phyloP scores from a whole-genome alignment of 1,139 yeast genomes.

The Sugiyamaella pinicola region DNA sequence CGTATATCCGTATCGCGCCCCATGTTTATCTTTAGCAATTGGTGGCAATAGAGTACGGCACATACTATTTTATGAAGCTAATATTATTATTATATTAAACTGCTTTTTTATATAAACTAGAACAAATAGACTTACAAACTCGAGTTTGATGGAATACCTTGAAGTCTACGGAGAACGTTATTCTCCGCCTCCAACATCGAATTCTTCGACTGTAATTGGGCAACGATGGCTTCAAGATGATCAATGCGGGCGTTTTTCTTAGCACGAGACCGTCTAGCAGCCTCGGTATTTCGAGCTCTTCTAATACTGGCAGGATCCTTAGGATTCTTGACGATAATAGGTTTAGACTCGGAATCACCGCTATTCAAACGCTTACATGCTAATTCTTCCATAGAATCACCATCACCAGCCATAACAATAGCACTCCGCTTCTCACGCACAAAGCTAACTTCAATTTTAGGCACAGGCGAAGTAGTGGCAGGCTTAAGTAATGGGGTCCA shows the following conservation, averaged over 20 bases:
- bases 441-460: constrained; percentile 24
- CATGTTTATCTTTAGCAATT: too few relatives aligned
- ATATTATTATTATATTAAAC: too few relatives aligned
- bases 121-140: constrained; percentile 4
- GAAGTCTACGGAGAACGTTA: constrained; percentile 25
- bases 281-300: constrained; percentile 95
- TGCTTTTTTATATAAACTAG: too few relatives aligned
- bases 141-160: constrained; percentile 6
- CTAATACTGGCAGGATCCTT: constrained; percentile 71
- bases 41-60: too few relatives aligned
- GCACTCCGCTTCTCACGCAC: constrained; percentile 28
- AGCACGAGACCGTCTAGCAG: constrained; percentile 94
- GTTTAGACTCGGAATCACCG: constrained; percentile 51
- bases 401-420: constrained; percentile 24
- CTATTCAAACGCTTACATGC: constrained; percentile 6
- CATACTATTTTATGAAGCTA: too few relatives aligned
- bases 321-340: constrained; percentile 56
- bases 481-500: constrained; percentile 24
- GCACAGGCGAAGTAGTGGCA: constrained; percentile 8
- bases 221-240: constrained; percentile 79
- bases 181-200: constrained; percentile 56
- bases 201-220: constrained; percentile 59
- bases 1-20: too few relatives aligned
- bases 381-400: constrained; percentile 7
- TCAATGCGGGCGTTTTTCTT: constrained; percentile 86